These are phyloP conservation scores for Talaromyces borbonicus DNA, from an alignment of 495 filamentous ascomycete genomes.

Conservation along the genomic window DNA sequence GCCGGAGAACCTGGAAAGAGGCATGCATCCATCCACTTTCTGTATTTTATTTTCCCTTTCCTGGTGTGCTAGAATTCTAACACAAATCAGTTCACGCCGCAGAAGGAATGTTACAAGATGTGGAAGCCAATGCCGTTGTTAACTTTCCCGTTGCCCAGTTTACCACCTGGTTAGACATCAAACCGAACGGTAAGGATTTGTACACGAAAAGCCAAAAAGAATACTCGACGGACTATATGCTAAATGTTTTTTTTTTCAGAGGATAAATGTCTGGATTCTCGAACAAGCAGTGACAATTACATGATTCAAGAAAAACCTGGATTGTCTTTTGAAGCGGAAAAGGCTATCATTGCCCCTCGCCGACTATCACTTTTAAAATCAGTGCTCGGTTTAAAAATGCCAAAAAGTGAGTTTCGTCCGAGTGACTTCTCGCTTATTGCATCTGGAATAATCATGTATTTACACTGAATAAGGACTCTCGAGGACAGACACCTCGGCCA, in stretches of 20 bases:
- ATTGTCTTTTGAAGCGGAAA: not conserved
- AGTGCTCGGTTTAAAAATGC: conserved; percentile 17
- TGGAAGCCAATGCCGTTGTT: conserved; percentile 7
- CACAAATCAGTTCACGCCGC: conserved; percentile 17
- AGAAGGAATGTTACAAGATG: conserved; percentile 17
- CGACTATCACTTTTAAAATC: conserved; percentile 7
- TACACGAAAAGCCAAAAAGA: not conserved
- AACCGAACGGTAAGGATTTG: not conserved
- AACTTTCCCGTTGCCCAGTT: conserved; percentile 6
- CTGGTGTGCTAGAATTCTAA: conserved; percentile 1
- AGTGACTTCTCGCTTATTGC: not conserved
- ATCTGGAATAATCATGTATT: not conserved
- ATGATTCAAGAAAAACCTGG: not conserved
- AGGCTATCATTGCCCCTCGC: not conserved
- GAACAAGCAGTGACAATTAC: conserved; percentile 4
- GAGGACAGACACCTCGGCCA: conserved; percentile 14
- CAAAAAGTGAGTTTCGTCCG: conserved; percentile 18
- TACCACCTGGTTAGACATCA: conserved; percentile 3
- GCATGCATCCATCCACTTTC: conserved; percentile 5
- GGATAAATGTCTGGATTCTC: not conserved
- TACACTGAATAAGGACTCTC: conserved; percentile 12
- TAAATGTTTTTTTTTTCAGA: not conserved
- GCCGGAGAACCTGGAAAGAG: conserved; percentile 23
- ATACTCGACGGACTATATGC: not conserved
- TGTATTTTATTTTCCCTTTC: not conserved